Evolutionary conservation across 306 rosid species (phyloP).

Genomic region (Inga laurina): DNA sequence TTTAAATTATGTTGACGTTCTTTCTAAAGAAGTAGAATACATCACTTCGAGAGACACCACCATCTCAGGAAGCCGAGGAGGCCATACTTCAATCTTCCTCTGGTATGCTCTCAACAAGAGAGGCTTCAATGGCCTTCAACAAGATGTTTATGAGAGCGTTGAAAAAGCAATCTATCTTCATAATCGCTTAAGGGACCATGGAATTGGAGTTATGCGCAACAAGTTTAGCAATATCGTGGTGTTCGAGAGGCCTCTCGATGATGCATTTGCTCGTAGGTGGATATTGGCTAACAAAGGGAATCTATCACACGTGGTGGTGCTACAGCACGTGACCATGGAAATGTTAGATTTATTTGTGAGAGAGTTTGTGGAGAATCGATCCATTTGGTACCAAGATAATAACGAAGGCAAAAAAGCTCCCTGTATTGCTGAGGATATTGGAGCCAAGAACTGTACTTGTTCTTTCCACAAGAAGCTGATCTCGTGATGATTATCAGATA

Average conservation of each 20-base stretch:
- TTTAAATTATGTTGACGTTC: constrained; percentile 51
- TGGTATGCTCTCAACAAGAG: constrained; percentile 60
- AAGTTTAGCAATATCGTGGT: constrained; percentile 57
- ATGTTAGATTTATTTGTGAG: neutral
- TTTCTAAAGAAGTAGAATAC: constrained; percentile 31
- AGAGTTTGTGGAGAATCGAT: neutral
- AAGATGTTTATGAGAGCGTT: constrained; percentile 58
- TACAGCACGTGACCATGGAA: neutral
- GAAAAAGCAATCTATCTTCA: constrained; percentile 57
- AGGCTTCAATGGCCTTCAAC: constrained; percentile 55
- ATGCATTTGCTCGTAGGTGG: neutral
- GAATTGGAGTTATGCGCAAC: constrained; percentile 62
- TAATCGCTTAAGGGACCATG: constrained; percentile 41
- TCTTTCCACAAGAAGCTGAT: constrained; percentile 22
- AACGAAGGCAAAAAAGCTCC: constrained; percentile 49
- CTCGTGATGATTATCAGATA: neutral
- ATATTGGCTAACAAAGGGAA: constrained; percentile 45
- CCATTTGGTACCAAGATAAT: constrained; percentile 12
- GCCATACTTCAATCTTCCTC: constrained; percentile 61
- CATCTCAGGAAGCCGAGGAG: constrained; percentile 63
- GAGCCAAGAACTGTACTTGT: constrained; percentile 50
- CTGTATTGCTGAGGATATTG: constrained; percentile 53
- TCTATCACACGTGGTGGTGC: neutral
- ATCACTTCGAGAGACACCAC: constrained; percentile 54
- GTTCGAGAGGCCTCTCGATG: neutral